A percentile compares a stretch with the other conserved stretches of the same genome.
These are phyloP conservation scores for Lecanoromycetidae sp. DNA, from an alignment of 2,329 filamentous ascomycete genomes.

Conservation along the genomic window DNA sequence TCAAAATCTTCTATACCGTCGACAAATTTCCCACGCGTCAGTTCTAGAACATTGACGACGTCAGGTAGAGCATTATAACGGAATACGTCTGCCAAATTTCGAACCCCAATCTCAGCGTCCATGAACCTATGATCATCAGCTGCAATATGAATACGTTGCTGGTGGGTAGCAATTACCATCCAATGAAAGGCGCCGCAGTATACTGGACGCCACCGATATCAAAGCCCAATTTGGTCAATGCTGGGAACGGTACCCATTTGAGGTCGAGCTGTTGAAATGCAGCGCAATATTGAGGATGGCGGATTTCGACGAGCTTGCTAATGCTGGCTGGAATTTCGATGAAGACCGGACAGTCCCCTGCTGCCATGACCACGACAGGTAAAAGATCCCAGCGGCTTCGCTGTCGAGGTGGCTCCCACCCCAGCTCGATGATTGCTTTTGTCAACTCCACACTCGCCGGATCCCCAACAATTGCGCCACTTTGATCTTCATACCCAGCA, in stretches of 20 bases:
- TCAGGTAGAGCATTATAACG: constrained; percentile 22
- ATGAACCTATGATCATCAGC: constrained; percentile 17
- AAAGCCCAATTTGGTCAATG: constrained; percentile 22
- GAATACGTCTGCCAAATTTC: constrained; percentile 22
- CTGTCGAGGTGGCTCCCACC: constrained; percentile 21
- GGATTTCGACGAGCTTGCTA: constrained; percentile 19
- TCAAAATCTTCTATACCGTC: constrained; percentile 15
- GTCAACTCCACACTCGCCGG: constrained; percentile 21
- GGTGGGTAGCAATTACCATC: constrained; percentile 18
- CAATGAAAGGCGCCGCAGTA: constrained; percentile 23
- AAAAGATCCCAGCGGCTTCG: constrained; percentile 22
- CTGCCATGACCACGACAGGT: constrained; percentile 23
- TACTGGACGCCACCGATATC: constrained; percentile 24
- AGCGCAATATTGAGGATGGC: constrained; percentile 19
- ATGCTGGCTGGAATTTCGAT: constrained; percentile 18
- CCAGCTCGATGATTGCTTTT: constrained; percentile 21
- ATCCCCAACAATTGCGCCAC: constrained; percentile 22
- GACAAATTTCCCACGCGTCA: not conserved
- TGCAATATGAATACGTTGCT: not conserved
- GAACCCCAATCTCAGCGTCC: constrained; percentile 25
- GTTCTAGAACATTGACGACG: constrained; percentile 18
- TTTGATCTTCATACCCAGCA: constrained; percentile 20
- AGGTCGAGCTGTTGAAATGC: constrained; percentile 22
- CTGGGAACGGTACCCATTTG: constrained; percentile 22
- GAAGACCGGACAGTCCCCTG: constrained; percentile 20